Conservation (phyloP, 2,329 filamentous ascomycete species). For the Neofusicoccum sp. region DNA sequence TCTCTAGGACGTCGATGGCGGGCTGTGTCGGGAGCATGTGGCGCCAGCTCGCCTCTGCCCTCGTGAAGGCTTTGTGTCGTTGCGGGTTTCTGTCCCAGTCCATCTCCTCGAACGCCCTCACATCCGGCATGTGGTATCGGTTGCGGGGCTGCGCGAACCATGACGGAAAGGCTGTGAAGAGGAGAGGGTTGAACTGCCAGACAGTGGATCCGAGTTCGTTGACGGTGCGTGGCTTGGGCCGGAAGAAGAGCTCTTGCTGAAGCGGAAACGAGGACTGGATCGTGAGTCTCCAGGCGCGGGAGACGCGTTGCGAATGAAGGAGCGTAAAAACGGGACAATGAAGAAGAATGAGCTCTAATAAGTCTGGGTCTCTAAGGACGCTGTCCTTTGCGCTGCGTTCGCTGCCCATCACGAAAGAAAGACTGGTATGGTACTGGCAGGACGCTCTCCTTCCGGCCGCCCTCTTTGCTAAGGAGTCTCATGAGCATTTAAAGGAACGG, state of each 20-base stretch:
- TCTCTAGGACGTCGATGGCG: conserved; percentile 1
- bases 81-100: conserved; percentile 18
- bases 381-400: neutral
- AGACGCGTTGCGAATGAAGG: conserved; percentile 33
- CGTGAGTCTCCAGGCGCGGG: conserved; percentile 27
- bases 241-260: conserved; percentile 34
- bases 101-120: conserved; percentile 11
- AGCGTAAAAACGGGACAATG: conserved; percentile 17
- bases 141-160: conserved; percentile 26
- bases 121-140: conserved; percentile 20
- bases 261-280: conserved; percentile 28
- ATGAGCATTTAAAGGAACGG: neutral
- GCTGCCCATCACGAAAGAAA: neutral
- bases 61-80: conserved; percentile 22
- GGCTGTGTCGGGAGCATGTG: conserved; percentile 35
- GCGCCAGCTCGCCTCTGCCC: conserved; percentile 34
- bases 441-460: neutral
- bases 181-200: conserved; percentile 24
- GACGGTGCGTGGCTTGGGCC: conserved; percentile 23
- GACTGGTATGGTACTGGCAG: neutral
- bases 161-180: conserved; percentile 19
- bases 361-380: neutral
- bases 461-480: neutral
- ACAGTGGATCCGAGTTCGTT: conserved; percentile 3
- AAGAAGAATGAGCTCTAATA: conserved; percentile 1